These are phyloP conservation scores for Neocatenulostroma microsporum DNA, from an alignment of 2,329 filamentous ascomycete genomes.

Conservation along the genomic window DNA sequence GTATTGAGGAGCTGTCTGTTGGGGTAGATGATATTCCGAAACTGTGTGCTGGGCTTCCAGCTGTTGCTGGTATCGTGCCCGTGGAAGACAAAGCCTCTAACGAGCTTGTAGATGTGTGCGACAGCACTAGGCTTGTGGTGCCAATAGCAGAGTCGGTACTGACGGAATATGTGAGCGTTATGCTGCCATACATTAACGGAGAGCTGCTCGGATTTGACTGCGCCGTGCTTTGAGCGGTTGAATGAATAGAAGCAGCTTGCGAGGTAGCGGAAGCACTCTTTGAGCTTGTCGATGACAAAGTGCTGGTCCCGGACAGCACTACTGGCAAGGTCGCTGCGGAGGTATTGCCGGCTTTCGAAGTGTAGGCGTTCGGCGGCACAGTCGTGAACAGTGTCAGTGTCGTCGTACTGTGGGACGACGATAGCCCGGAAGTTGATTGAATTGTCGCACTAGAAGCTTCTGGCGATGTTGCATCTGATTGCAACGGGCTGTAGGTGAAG, in stretches of 20 bases:
- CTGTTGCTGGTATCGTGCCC: no score
- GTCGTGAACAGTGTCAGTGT: conserved; percentile 19
- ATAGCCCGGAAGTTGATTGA: neutral
- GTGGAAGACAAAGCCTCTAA: no score
- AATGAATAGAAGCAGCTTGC: neutral
- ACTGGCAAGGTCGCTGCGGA: neutral
- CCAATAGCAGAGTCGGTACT: conserved; percentile 2
- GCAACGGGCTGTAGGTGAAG: conserved; percentile 3
- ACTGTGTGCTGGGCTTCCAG: no score
- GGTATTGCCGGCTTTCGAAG: neutral
- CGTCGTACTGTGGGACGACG: conserved; percentile 11
- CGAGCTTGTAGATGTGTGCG: no score
- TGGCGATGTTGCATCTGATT: neutral
- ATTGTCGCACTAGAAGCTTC: neutral
- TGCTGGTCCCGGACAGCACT: neutral
- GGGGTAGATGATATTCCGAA: no score
- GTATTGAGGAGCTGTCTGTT: no score
- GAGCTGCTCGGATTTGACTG: neutral
- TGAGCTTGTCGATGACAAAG: neutral
- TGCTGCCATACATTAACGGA: conserved; percentile 3
- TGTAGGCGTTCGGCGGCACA: conserved; percentile 8
- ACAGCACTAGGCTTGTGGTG: neutral
- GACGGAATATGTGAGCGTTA: conserved; percentile 5
- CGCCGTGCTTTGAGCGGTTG: no score
- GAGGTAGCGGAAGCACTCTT: neutral